A percentile compares a stretch with the other conserved stretches of the same genome.
phyloP scores from a whole-genome alignment of 352 stramenopile species.

The Phytopythium mirpurense region DNA sequence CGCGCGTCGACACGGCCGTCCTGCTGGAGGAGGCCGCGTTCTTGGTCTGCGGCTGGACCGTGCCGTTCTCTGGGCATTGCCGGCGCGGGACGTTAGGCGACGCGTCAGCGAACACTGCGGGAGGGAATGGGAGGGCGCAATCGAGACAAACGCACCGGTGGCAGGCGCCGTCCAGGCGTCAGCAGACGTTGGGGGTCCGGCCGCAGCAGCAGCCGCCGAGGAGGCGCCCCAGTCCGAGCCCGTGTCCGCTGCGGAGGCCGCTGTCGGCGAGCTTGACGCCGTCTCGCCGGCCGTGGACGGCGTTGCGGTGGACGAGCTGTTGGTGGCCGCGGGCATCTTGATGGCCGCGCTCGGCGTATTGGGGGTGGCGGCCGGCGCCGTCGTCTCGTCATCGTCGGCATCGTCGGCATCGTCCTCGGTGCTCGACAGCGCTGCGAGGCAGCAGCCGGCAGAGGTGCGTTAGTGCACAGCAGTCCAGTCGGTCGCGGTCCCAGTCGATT shows the following conservation, averaged over 20 bases:
- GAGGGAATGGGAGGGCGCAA: too few species aligned
- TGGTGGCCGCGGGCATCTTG: conserved; percentile 1
- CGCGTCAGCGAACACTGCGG: too few species aligned
- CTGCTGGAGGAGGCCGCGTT: background rate
- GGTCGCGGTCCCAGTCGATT: too few species aligned
- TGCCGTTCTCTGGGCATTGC: background rate
- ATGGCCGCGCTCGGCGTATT: background rate
- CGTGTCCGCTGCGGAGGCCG: background rate
- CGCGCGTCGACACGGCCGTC: background rate
- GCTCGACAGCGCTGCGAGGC: conserved; percentile 1
- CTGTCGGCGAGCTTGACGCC: conserved; percentile 14
- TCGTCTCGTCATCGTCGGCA: conserved; percentile 3
- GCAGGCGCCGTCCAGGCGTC: background rate
- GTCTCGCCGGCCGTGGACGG: conserved; percentile 2
- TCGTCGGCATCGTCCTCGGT: background rate
- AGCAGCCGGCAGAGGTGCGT: too few species aligned
- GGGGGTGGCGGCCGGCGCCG: background rate
- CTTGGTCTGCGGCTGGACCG: conserved; percentile 5
- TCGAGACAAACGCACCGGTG: background rate
- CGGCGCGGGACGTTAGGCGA: too few species aligned
- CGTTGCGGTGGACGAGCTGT: background rate
- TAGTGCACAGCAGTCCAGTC: too few species aligned
- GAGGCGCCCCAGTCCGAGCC: too few species aligned
- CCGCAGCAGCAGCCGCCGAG: too few species aligned
- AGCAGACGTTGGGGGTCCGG: too few species aligned